A percentile compares a stretch with the other conserved stretches of the same genome.
Conservation (phyloP, 1,139 yeast genomes). For the Taphrina betulina region DNA sequence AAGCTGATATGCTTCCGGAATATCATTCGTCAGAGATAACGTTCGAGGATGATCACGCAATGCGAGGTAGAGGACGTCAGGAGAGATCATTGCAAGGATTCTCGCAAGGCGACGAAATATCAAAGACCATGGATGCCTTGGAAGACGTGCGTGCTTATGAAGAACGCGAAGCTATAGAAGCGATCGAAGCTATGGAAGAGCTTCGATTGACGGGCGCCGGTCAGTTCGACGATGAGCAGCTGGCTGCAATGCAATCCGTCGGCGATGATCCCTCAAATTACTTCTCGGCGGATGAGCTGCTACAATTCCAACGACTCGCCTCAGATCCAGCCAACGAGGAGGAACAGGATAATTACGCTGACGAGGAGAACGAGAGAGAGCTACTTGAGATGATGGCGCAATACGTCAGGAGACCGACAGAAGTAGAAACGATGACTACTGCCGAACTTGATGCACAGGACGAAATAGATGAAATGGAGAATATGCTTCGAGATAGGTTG, state of each 20-base stretch:
- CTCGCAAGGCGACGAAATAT: background rate
- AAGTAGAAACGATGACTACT: background rate
- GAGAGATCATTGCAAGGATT: background rate
- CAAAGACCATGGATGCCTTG: slow-evolving; percentile 6
- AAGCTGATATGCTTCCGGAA: slow-evolving; percentile 13
- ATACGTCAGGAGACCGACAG: background rate
- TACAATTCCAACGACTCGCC: slow-evolving; percentile 14
- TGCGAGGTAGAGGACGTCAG: background rate
- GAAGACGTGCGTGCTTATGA: slow-evolving; percentile 3
- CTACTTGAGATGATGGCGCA: slow-evolving; percentile 11
- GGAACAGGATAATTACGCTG: background rate
- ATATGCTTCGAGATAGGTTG: slow-evolving; percentile 16
- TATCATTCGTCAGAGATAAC: slow-evolving; percentile 1
- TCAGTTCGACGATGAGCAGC: slow-evolving; percentile 8
- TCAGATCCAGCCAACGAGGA: slow-evolving; percentile 3
- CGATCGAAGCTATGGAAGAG: slow-evolving; percentile 14
- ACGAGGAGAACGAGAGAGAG: background rate
- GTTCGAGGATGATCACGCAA: background rate
- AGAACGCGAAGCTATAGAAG: slow-evolving; percentile 10
- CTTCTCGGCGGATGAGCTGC: slow-evolving; percentile 13
- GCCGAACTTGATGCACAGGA: background rate
- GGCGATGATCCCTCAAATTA: slow-evolving; percentile 14
- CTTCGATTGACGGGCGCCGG: background rate
- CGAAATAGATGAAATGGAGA: slow-evolving; percentile 3
- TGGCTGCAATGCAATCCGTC: slow-evolving; percentile 15